Evolutionary conservation across 2,329 filamentous ascomycete species (phyloP).

Genomic region (Hypoxylon sp.): DNA sequence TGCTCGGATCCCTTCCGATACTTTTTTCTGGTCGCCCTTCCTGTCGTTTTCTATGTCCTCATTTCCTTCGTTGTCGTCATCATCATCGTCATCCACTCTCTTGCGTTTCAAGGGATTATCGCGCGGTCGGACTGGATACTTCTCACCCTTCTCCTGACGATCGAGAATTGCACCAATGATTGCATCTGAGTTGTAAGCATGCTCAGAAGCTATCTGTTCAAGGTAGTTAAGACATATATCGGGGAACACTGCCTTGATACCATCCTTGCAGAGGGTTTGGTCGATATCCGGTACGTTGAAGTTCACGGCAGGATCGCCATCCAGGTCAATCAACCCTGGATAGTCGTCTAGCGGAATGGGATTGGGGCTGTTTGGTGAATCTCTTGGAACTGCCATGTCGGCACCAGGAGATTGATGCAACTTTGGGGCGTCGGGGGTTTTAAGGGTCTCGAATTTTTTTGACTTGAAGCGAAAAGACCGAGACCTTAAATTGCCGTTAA

Average conservation of each 20-base stretch:
- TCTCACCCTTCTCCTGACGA: slow-evolving; percentile 56
- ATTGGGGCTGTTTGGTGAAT: not conserved
- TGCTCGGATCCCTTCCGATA: slow-evolving; percentile 36
- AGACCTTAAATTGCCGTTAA: not conserved
- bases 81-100: slow-evolving; percentile 48
- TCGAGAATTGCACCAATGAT: slow-evolving; percentile 60
- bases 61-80: slow-evolving; percentile 33
- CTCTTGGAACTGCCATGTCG: slow-evolving; percentile 8
- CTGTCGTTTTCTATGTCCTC: slow-evolving; percentile 28
- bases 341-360: slow-evolving; percentile 19
- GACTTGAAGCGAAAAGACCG: not conserved
- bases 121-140: slow-evolving; percentile 56
- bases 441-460: not conserved
- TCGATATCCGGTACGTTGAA: slow-evolving; percentile 4
- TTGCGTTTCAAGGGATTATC: slow-evolving; percentile 60
- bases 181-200: slow-evolving; percentile 51
- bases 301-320: not conserved
- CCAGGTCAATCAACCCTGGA: not conserved
- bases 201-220: slow-evolving; percentile 46
- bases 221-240: slow-evolving; percentile 63
- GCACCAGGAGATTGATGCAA: not conserved
- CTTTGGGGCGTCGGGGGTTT: not conserved
- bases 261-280: slow-evolving; percentile 49
- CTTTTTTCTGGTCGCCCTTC: slow-evolving; percentile 14
- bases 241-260: slow-evolving; percentile 59